Conservation (phyloP, 768 basidiomycete genomes). For the Podaxis mareebaensis region DNA sequence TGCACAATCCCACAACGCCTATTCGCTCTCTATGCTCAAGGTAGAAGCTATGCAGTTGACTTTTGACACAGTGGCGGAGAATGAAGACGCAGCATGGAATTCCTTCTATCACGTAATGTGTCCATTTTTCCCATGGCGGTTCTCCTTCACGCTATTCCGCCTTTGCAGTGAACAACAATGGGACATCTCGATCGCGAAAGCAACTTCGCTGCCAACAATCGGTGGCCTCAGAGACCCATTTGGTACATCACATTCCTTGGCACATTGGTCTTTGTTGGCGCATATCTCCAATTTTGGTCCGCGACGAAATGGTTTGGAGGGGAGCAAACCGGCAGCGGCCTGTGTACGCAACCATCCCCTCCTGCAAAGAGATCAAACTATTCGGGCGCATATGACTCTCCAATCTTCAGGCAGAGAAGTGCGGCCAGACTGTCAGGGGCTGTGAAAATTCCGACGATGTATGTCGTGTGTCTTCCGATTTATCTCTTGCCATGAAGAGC, state of each 20-base stretch:
- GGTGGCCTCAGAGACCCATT: background rate
- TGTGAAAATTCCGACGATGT: conserved; percentile 31
- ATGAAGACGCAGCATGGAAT: no score
- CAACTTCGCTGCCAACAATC: no score
- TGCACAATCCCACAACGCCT: no score
- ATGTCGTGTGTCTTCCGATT: background rate
- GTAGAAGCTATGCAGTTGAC: no score
- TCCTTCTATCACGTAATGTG: background rate
- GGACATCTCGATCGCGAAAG: background rate
- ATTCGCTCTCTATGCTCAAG: no score
- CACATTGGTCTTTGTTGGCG: background rate
- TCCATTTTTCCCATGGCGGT: background rate
- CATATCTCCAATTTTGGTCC: background rate
- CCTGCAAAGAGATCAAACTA: conserved; percentile 22
- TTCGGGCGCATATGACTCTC: conserved; percentile 23
- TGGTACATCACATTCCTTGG: conserved; percentile 1
- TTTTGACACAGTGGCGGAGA: no score
- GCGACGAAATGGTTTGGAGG: background rate
- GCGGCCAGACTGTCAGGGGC: conserved; percentile 26
- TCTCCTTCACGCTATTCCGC: background rate
- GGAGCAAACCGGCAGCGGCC: background rate
- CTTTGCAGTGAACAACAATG: background rate
- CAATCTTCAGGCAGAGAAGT: conserved; percentile 23
- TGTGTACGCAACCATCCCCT: conserved; percentile 26
- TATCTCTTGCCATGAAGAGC: background rate